Evolutionary conservation across 148 eudicot species (phyloP).

Genomic region (Camellia lanceoleosa): DNA sequence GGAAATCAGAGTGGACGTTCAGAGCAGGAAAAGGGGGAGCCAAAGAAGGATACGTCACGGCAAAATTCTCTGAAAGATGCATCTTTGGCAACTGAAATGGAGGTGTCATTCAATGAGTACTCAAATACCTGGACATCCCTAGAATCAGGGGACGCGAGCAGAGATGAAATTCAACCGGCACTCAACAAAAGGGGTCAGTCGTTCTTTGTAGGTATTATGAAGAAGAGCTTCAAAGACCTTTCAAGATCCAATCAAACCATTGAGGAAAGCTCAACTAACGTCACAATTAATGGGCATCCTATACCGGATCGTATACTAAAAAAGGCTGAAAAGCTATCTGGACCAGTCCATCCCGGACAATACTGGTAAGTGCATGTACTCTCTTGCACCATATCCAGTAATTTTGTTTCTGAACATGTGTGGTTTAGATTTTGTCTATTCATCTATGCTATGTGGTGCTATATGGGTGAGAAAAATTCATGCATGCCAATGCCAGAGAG

Average conservation of each 20-base stretch:
- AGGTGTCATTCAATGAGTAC: constrained; percentile 62
- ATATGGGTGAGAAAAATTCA: background rate
- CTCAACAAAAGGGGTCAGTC: constrained; percentile 56
- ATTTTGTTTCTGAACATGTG: background rate
- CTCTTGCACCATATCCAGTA: background rate
- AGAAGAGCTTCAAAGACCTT: constrained; percentile 62
- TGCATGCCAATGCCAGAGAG: too few species aligned
- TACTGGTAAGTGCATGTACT: constrained; percentile 62
- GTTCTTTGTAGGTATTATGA: constrained; percentile 62
- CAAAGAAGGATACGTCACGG: constrained; percentile 31
- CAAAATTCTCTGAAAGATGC: constrained; percentile 56
- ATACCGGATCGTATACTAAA: constrained; percentile 67
- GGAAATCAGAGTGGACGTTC: constrained; percentile 63
- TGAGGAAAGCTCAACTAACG: constrained; percentile 47
- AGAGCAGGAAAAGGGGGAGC: constrained; percentile 41
- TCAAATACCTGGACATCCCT: constrained; percentile 49
- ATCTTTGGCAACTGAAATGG: constrained; percentile 79
- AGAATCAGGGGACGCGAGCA: constrained; percentile 50
- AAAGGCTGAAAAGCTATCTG: constrained; percentile 86
- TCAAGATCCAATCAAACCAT: constrained; percentile 37
- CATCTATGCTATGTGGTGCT: background rate
- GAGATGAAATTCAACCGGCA: constrained; percentile 53
- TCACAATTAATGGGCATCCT: constrained; percentile 72
- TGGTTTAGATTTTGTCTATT: background rate
- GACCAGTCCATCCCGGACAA: constrained; percentile 75